Percentiles rank a stretch among this genome's conserved stretches.
Conservation (phyloP, 2,329 filamentous ascomycete genomes). For the Penicillium concentricum region DNA sequence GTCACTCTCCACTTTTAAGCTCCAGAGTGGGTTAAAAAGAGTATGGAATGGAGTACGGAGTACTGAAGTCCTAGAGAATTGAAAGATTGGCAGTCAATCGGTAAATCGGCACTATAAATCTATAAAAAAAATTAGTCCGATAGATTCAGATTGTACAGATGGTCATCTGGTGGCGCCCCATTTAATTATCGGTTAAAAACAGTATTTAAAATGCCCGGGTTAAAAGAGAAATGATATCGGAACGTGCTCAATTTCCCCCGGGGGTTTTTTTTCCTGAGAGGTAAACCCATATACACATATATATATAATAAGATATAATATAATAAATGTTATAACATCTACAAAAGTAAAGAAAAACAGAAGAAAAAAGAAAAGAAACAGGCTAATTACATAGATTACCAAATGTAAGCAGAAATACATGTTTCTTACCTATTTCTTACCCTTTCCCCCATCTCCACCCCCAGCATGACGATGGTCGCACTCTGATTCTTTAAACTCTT, state of each 20-base stretch:
- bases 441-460: constrained; percentile 28
- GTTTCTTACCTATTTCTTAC: too few relatives aligned
- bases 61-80: background rate
- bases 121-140: too few relatives aligned
- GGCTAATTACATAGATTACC: constrained; percentile 14
- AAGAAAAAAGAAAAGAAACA: background rate
- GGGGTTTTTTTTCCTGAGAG: background rate
- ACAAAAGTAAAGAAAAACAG: background rate
- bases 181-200: background rate
- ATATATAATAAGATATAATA: background rate
- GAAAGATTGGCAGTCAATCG: background rate
- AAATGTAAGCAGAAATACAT: constrained; percentile 1
- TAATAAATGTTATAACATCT: too few relatives aligned
- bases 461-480: constrained; percentile 33
- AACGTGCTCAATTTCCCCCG: background rate
- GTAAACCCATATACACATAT: background rate
- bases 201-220: background rate
- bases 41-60: constrained; percentile 2
- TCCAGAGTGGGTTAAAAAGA: constrained; percentile 14
- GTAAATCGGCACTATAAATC: background rate
- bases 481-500: constrained; percentile 7
- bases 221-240: background rate
- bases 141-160: too few relatives aligned
- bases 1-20: constrained; percentile 26
- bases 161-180: background rate